phyloP scores from a whole-genome alignment of 1,139 yeast species.

The Scheffersomyces cryptocercus region DNA sequence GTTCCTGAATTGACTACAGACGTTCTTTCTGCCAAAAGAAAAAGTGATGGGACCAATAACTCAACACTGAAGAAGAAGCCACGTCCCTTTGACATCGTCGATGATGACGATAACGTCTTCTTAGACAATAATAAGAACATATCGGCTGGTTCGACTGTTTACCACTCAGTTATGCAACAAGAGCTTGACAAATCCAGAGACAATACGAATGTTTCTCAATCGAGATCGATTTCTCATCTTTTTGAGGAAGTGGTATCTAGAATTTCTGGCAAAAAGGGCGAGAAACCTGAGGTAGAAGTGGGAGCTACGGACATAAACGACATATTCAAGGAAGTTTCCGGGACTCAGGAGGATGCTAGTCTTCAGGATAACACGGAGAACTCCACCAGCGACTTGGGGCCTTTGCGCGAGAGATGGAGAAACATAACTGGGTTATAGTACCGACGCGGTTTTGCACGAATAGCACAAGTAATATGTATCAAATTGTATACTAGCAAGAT shows the following conservation, averaged over 20 bases:
- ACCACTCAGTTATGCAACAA: slow-evolving; percentile 28
- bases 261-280: not conserved
- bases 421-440: slow-evolving; percentile 3
- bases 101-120: slow-evolving; percentile 31
- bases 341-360: slow-evolving; percentile 12
- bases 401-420: slow-evolving; percentile 7
- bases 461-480: too few species aligned
- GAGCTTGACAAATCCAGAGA: slow-evolving; percentile 16
- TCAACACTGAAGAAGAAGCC: not conserved
- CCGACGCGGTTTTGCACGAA: not conserved
- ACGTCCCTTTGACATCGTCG: slow-evolving; percentile 2
- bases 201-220: slow-evolving; percentile 21
- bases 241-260: slow-evolving; percentile 28
- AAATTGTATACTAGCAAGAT: not conserved
- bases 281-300: slow-evolving; percentile 4
- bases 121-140: slow-evolving; percentile 21
- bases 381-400: slow-evolving; percentile 34
- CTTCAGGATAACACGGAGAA: slow-evolving; percentile 21
- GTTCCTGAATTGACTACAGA: not conserved
- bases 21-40: not conserved
- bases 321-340: slow-evolving; percentile 4
- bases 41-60: not conserved
- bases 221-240: slow-evolving; percentile 32
- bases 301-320: slow-evolving; percentile 4
- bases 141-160: slow-evolving; percentile 31